Percentiles rank a stretch among this genome's conserved stretches.
These are phyloP conservation scores for Tremella yokohamensis DNA, from an alignment of 768 basidiomycete genomes.

Conservation along the genomic window DNA sequence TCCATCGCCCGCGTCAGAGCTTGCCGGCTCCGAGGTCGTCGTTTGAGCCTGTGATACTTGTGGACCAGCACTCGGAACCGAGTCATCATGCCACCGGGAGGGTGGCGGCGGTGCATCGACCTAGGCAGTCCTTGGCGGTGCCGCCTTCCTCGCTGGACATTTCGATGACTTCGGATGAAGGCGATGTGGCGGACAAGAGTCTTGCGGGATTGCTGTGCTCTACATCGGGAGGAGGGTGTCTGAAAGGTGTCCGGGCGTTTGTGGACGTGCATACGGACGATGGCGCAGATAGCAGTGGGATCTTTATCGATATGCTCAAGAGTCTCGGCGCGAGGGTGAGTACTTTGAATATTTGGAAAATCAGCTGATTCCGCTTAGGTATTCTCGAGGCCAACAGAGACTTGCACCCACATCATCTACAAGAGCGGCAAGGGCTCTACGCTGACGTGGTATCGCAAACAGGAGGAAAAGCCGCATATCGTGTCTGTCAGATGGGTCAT, in stretches of 20 bases:
- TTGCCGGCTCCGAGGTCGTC: slow-evolving; percentile 7
- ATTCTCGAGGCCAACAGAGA: slow-evolving; percentile 42
- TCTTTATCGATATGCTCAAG: slow-evolving; percentile 49
- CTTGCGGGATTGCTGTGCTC: slow-evolving; percentile 37
- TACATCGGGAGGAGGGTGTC: slow-evolving; percentile 23
- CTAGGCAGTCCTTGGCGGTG: slow-evolving; percentile 17
- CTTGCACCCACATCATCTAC: slow-evolving; percentile 50
- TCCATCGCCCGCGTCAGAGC: neutral
- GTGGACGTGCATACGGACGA: slow-evolving; percentile 51
- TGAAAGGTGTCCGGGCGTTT: slow-evolving; percentile 51
- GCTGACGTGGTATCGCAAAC: slow-evolving; percentile 46
- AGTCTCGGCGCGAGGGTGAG: slow-evolving; percentile 49
- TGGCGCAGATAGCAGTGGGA: slow-evolving; percentile 40
- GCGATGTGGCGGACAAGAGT: slow-evolving; percentile 20
- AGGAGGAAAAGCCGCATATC: slow-evolving; percentile 35
- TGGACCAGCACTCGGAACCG: neutral
- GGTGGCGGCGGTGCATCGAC: slow-evolving; percentile 21
- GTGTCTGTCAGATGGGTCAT: slow-evolving; percentile 52
- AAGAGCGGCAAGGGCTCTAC: slow-evolving; percentile 50
- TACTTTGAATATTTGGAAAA: neutral
- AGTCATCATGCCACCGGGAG: slow-evolving; percentile 2
- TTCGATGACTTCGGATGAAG: slow-evolving; percentile 12
- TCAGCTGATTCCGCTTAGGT: slow-evolving; percentile 31
- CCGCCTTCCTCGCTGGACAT: slow-evolving; percentile 11
- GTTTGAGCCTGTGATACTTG: neutral